Conservation (phyloP, 805 yeast species). For the Nadsonia fulvescens region DNA sequence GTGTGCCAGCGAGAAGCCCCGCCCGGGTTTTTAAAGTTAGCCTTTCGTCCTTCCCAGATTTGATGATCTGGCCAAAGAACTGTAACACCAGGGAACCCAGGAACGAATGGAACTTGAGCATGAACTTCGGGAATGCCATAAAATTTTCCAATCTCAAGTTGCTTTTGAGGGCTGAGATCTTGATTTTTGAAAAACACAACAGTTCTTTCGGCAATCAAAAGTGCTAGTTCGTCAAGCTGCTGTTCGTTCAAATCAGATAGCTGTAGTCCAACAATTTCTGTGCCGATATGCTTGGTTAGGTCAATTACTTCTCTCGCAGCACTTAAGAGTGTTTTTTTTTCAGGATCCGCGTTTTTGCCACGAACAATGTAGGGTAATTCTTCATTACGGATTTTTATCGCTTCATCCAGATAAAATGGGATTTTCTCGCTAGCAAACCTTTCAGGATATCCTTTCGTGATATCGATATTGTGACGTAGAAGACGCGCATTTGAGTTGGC, state of each 20-base stretch:
- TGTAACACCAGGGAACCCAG: slow-evolving; percentile 23
- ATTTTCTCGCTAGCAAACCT: slow-evolving; percentile 21
- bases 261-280: slow-evolving; percentile 31
- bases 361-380: slow-evolving; percentile 19
- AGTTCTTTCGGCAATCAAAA: slow-evolving; percentile 30
- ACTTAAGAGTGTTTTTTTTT: slow-evolving; percentile 22
- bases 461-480: slow-evolving; percentile 21
- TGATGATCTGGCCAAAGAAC: slow-evolving; percentile 26
- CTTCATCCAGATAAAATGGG: slow-evolving; percentile 25
- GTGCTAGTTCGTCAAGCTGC: slow-evolving; percentile 31
- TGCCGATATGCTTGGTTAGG: slow-evolving; percentile 30
- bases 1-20: slow-evolving; percentile 30
- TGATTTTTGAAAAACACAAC: slow-evolving; percentile 35
- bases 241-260: slow-evolving; percentile 24
- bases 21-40: slow-evolving; percentile 10
- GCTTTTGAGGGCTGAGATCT: slow-evolving; percentile 23
- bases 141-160: slow-evolving; percentile 27
- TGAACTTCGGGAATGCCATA: slow-evolving; percentile 29
- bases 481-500: slow-evolving; percentile 13
- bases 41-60: slow-evolving; percentile 13
- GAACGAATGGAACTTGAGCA: slow-evolving; percentile 21
- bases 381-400: slow-evolving; percentile 20
- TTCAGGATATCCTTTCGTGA: slow-evolving; percentile 23
- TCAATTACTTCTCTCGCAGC: slow-evolving; percentile 26
- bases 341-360: slow-evolving; percentile 22